phyloP scores from a whole-genome alignment of 768 basidiomycete species.

The Galerina sulciceps region DNA sequence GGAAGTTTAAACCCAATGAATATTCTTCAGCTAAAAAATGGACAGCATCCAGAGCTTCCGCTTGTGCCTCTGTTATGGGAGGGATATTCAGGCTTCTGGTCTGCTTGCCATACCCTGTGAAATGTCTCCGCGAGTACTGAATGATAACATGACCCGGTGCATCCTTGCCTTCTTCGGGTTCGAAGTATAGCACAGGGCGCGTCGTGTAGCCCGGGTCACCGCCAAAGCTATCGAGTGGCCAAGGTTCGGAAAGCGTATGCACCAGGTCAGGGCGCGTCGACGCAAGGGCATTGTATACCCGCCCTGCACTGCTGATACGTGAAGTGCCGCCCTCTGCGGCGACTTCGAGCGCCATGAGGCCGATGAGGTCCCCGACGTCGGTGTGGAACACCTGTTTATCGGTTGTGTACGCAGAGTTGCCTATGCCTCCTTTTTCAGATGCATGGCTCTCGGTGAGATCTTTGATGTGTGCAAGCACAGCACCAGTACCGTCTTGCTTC shows the following conservation, averaged over 20 bases:
- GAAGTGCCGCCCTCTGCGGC: constrained; percentile 50
- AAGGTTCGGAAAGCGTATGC: constrained; percentile 41
- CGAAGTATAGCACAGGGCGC: constrained; percentile 43
- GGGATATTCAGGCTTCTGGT: constrained; percentile 42
- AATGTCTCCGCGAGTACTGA: constrained; percentile 50
- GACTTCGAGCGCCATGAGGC: constrained; percentile 43
- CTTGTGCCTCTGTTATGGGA: constrained; percentile 52
- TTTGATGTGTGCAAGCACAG: constrained; percentile 51
- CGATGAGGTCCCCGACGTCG: constrained; percentile 50
- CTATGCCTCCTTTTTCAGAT: constrained; percentile 43
- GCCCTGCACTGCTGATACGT: constrained; percentile 45
- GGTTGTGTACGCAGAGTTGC: constrained; percentile 50
- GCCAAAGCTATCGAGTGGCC: constrained; percentile 49
- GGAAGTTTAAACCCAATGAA: constrained; percentile 46
- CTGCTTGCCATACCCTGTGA: constrained; percentile 44
- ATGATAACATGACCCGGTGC: constrained; percentile 37
- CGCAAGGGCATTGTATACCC: constrained; percentile 51
- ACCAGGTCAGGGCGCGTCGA: constrained; percentile 49
- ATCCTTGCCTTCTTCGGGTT: constrained; percentile 22
- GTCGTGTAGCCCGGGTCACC: constrained; percentile 37
- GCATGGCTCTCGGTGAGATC: constrained; percentile 48
- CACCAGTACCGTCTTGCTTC: constrained; percentile 46
- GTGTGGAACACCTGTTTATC: constrained; percentile 57
- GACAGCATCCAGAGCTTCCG: constrained; percentile 49
- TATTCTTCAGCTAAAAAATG: constrained; percentile 50